Base-by-base conservation (phyloP, 2,329 filamentous ascomycete species). In the Gnomoniopsis sp. region DNA sequence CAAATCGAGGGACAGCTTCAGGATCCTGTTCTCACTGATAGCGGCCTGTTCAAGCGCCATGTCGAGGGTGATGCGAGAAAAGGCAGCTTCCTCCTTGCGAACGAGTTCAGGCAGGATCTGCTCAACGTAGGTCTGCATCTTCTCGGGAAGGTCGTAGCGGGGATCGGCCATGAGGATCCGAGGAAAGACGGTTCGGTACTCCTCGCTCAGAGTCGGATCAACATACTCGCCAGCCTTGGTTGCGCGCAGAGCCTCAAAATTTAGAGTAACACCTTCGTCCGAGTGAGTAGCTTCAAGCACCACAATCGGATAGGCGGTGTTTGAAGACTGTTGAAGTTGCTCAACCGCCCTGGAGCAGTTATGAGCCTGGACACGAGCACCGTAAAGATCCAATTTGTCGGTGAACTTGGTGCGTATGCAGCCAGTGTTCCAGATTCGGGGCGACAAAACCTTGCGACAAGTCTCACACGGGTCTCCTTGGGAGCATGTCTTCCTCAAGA, bases 401-500 rank as follows among this genome's bases (percentile, higher is more conserved):
- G 82, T 81, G 21, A 88, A 75, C 55, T 83, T 81, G 8, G 84
- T 86, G 49, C 86, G 79, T 23, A 87, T 80, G 66, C 86, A 88
- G 11, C 83, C 82, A 2, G 80, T 81, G 60, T 80, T 82, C 86
- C 86, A 88, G n/a, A 88, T 79, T 10, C 86, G 79, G 0, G 86
- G 84, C 3, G 81, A 79, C 43, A 88, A 72, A 0, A 88, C 85
- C 65, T 85, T 87, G 61, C 80, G 79, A 62, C 86, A 88, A 1
- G 85, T 84, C 55, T 83, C 79, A 64, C 86, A 88, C 0, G 85
- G 85, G 7, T 78, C 82, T 34, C 83, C 85, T 59, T 79, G 81
- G n/a, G 84, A 85, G 65, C 86, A 88, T 1, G 83, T 86, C 72
- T 88, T 88, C 58, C 85, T 79, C 38, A 88, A 71, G 62, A 88